Conservation (phyloP, 2,329 filamentous ascomycete species). For the Trichoderma sp. region DNA sequence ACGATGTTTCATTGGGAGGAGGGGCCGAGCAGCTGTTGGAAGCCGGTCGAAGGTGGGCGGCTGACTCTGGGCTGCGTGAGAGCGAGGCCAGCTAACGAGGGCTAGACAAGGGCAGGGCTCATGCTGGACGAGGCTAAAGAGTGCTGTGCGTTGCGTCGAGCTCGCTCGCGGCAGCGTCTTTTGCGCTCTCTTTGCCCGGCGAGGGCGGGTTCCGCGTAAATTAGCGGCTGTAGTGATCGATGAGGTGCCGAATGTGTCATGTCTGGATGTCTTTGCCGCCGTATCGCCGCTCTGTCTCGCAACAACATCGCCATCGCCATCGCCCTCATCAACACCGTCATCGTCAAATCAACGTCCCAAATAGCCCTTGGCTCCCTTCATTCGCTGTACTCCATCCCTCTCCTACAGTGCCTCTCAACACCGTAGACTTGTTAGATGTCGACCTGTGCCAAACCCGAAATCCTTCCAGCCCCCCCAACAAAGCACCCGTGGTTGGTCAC, state of each 20-base stretch:
- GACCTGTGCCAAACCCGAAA: background rate
- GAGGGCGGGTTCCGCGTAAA: background rate
- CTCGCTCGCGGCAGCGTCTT: background rate
- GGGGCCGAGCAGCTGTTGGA: constrained; percentile 1
- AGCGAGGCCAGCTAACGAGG: constrained; percentile 12
- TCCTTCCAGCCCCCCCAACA: background rate
- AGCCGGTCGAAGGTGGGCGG: constrained; percentile 13
- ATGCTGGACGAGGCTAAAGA: background rate
- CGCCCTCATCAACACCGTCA: background rate
- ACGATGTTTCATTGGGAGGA: constrained; percentile 20
- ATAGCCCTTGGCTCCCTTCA: background rate
- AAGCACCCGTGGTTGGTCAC: constrained; percentile 22
- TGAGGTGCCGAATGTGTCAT: background rate
- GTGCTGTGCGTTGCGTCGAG: background rate
- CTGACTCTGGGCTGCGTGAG: constrained; percentile 14
- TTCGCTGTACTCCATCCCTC: background rate
- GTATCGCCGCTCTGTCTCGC: background rate
- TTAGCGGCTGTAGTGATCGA: background rate
- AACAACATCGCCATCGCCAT: background rate
- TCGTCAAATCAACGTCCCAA: background rate
- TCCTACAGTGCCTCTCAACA: constrained; percentile 21
- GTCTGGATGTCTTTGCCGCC: background rate
- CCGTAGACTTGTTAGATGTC: constrained; percentile 3
- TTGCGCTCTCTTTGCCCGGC: background rate
- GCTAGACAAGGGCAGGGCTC: constrained; percentile 21